Evolutionary conservation across 768 basidiomycete species (phyloP).

Genomic region (Amanita rimosa): DNA sequence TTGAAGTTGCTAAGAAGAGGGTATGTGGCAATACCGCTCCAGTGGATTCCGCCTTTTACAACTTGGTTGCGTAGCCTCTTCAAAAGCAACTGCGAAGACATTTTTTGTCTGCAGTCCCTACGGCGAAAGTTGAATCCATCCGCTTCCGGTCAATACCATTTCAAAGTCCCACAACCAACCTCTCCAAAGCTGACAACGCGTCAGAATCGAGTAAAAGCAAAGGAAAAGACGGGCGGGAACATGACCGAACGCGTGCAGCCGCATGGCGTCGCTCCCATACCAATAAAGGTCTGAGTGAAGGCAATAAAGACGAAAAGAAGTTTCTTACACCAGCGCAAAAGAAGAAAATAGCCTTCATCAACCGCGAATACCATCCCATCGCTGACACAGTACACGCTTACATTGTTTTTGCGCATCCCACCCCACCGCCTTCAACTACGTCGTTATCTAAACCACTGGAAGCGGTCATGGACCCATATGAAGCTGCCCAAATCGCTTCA

Average conservation of each 20-base stretch:
- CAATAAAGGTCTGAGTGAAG: constrained; percentile 32
- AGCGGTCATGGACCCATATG: constrained; percentile 46
- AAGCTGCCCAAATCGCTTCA: constrained; percentile 52
- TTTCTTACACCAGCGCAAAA: constrained; percentile 79
- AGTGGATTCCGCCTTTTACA: background rate
- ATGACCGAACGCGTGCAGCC: constrained; percentile 47
- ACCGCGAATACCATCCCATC: constrained; percentile 76
- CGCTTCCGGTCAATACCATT: constrained; percentile 94
- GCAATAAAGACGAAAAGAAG: constrained; percentile 41
- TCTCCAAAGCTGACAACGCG: constrained; percentile 21
- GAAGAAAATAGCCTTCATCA: constrained; percentile 90
- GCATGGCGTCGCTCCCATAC: constrained; percentile 41
- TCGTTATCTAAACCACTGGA: constrained; percentile 25
- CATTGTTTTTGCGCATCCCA: constrained; percentile 75
- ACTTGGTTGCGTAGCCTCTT: constrained; percentile 35
- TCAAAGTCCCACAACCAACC: constrained; percentile 59
- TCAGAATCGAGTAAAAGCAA: constrained; percentile 17
- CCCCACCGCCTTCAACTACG: constrained; percentile 31
- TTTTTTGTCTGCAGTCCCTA: constrained; percentile 58
- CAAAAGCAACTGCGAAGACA: constrained; percentile 72
- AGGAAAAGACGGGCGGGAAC: constrained; percentile 24
- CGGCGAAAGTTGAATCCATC: constrained; percentile 80
- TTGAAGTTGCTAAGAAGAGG: constrained; percentile 66
- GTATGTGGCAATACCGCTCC: constrained; percentile 32
- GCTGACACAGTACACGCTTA: constrained; percentile 80